Evolutionary conservation across 2,329 filamentous ascomycete genomes (phyloP).

Genomic region (Ophiostoma ulmi): DNA sequence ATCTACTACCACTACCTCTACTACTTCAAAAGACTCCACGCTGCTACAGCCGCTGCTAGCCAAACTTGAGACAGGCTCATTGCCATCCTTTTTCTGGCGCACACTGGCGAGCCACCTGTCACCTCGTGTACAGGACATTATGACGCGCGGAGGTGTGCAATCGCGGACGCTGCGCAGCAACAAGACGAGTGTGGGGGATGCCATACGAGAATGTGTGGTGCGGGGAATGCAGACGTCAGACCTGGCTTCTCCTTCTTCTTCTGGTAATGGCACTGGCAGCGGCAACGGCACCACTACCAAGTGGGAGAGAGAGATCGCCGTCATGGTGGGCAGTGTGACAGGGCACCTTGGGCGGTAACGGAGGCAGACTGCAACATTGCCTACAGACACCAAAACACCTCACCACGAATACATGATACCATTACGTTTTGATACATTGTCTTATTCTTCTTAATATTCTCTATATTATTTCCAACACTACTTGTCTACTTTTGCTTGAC

Average conservation of each 20-base stretch:
- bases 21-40: conserved; percentile 37
- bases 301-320: conserved; percentile 86
- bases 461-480: not conserved
- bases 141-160: conserved; percentile 75
- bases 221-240: conserved; percentile 62
- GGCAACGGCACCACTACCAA: conserved; percentile 29
- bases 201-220: conserved; percentile 77
- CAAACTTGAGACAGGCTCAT: conserved; percentile 77
- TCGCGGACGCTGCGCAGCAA: conserved; percentile 76
- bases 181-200: conserved; percentile 66
- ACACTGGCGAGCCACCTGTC: conserved; percentile 74
- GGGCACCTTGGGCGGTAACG: conserved; percentile 46
- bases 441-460: not conserved
- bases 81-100: conserved; percentile 91
- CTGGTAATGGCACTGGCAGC: conserved; percentile 30
- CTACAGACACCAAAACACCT: conserved; percentile 1
- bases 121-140: conserved; percentile 74
- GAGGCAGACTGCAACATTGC: not conserved
- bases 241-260: too few species aligned
- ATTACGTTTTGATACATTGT: not conserved
- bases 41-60: conserved; percentile 69
- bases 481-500: not conserved
- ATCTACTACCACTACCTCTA: conserved; percentile 44
- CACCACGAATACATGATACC: conserved; percentile 16
- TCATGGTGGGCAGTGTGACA: conserved; percentile 85